phyloP scores from a whole-genome alignment of 345 rosid genomes.

The Brassica napus region Da-Ae NC_063445.1:53142001-53142500 shows the following conservation, averaged over 20 bases:
- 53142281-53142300: slow-evolving; percentile 40
- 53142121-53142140: slow-evolving; percentile 1
- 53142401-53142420: slow-evolving; percentile 23
- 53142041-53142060: slow-evolving; percentile 88
- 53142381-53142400: slow-evolving; percentile 25
- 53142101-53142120: slow-evolving; percentile 89
- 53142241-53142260: background rate
- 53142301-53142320: slow-evolving; percentile 37
- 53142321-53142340: slow-evolving; percentile 19
- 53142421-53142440: slow-evolving; percentile 7
- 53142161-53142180: background rate
- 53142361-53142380: slow-evolving; percentile 27
- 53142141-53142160: background rate
- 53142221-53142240: slow-evolving; percentile 1
- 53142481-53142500: slow-evolving; percentile 7
- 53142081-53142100: slow-evolving; percentile 82
- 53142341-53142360: slow-evolving; percentile 29
- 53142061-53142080: slow-evolving; percentile 85
- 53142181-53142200: background rate
- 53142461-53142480: background rate
- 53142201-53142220: background rate
- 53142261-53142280: slow-evolving; percentile 22
- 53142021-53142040: slow-evolving; percentile 98
- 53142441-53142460: background rate
- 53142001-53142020: slow-evolving; percentile 95